Evolutionary conservation across 345 rosid species (phyloP).

Genomic region (Salix suchowensis): DNA sequence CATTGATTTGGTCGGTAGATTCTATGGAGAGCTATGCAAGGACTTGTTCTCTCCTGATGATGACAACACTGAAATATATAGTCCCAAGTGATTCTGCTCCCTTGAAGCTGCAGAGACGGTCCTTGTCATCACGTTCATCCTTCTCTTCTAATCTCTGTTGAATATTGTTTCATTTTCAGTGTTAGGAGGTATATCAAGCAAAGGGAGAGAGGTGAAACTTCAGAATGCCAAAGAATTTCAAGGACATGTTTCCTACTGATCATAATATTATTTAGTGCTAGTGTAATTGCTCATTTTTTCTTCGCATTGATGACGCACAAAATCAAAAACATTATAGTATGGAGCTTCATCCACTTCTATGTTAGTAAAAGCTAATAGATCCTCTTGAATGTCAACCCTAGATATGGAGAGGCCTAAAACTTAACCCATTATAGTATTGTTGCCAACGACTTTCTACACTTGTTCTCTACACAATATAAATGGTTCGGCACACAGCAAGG

Average conservation of each 20-base stretch:
- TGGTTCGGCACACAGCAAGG: background rate
- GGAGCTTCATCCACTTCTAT: background rate
- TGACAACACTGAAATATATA: background rate
- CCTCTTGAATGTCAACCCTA: background rate
- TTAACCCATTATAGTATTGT: too few species aligned
- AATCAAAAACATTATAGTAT: background rate
- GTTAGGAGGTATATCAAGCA: background rate
- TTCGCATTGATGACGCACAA: background rate
- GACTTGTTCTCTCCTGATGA: constrained; percentile 40
- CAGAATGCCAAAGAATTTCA: background rate
- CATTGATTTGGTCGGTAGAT: constrained; percentile 60
- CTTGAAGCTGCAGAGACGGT: background rate
- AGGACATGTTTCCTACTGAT: background rate
- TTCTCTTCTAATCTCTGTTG: background rate
- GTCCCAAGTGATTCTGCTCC: background rate
- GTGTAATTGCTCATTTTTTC: too few species aligned
- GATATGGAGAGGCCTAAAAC: background rate
- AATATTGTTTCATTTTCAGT: background rate
- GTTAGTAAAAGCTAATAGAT: background rate
- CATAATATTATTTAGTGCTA: too few species aligned
- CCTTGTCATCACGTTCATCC: background rate
- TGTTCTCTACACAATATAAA: background rate
- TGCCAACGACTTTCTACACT: background rate
- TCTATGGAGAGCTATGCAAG: constrained; percentile 82
- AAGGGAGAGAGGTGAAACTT: background rate